Base-by-base conservation (phyloP, 306 rosid genomes). In the Hippophae tibetana region DNA sequence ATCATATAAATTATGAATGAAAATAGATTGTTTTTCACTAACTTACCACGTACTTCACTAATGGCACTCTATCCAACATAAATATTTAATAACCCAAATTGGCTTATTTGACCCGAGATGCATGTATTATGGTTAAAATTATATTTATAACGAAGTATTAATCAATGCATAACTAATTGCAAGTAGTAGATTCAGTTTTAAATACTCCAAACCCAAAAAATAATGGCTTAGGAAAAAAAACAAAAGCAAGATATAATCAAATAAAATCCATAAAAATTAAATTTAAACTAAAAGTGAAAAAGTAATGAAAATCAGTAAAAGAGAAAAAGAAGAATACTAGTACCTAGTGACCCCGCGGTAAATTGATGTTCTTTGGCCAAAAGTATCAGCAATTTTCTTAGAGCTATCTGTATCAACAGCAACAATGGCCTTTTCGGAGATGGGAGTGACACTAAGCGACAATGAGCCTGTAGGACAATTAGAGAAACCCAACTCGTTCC, bases 301-400 rank as follows among this genome's bases (percentile, higher is more conserved):
- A 5, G 7, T 14, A 7, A 53, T 9, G 3, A 3, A 26, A 10
- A 58, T 8, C 11, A 56, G 26, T 38, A 9, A 1, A 27, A 13
- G 47, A 6, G 3, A 49, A 18, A 38, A 6, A 10, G 43, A 6
- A 10, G 8, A 13, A 14, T 54, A 3, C 4, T 2, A 6, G 10
- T 67, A 93, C 99, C 99, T 82, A 8, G 99, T 93, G n/a, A 93
- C 97, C 0, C 99, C 99, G 74, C 99, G 73, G 86, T 88, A 93
- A 67, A 93, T 93, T 5, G 99, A 93, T 63, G 99, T 93, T 68
- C 99, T 56, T 72, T 93, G 99, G 25, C 99, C 99, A 57, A 88
- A 93, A 2, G 99, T 86, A 49, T 93, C 99, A 2, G 80, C 82
- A 5, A 86, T 64, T 73, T 88, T 89, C 80, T 86, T 93, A 0